These are phyloP conservation scores for Chenopodium quinoa DNA, from an alignment of 148 eudicot species.

Conservation along the genomic window DNA sequence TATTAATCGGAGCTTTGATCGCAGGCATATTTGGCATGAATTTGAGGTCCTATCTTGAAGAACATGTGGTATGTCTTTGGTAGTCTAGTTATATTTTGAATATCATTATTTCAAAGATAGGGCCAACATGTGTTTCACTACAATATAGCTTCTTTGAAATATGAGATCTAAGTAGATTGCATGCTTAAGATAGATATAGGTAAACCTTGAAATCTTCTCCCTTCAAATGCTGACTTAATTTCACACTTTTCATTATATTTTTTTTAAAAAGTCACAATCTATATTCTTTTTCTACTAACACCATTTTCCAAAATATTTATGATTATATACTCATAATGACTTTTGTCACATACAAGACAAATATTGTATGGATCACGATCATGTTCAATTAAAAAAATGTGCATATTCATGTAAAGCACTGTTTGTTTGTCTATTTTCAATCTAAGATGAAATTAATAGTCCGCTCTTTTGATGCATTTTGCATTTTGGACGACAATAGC, in stretches of 20 bases:
- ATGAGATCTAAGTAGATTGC: neutral
- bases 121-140: no score
- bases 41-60: conserved; percentile 94
- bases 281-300: no score
- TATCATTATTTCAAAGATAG: no score
- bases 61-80: conserved; percentile 58
- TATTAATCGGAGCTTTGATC: conserved; percentile 83
- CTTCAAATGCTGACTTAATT: neutral
- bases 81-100: no score
- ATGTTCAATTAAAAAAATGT: no score
- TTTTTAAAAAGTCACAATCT: neutral
- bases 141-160: no score
- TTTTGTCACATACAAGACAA: no score
- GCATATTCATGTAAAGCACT: no score
- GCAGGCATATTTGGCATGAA: conserved; percentile 99
- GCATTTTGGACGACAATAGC: conserved; percentile 95
- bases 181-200: neutral
- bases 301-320: no score
- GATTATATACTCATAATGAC: no score
- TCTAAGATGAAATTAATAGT: neutral
- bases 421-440: neutral
- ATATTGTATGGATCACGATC: no score
- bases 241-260: no score
- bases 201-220: neutral
- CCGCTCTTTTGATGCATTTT: conserved; percentile 44